Conservation (phyloP, 306 rosid genomes). For the Citrullus mucosospermus region DNA sequence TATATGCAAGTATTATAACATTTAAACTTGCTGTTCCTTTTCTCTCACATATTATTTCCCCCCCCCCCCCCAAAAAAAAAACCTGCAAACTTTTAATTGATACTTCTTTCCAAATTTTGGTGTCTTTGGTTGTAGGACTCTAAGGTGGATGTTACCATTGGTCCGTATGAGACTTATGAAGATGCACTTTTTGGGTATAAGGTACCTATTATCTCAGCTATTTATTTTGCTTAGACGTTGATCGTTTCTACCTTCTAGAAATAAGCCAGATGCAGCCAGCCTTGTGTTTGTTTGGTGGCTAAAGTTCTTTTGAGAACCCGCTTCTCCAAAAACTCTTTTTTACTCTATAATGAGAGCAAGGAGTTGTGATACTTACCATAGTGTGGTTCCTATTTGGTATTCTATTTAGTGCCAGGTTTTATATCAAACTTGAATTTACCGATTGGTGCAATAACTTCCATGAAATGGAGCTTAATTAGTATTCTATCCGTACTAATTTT, state of each 20-base stretch:
- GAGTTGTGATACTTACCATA: neutral
- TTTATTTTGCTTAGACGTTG: neutral
- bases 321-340: neutral
- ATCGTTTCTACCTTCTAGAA: neutral
- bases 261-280: neutral
- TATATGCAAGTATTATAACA: neutral
- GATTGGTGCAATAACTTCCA: neutral
- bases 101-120: neutral
- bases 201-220: slow-evolving; percentile 22
- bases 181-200: slow-evolving; percentile 83
- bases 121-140: slow-evolving; percentile 51
- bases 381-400: neutral
- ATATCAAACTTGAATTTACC: neutral
- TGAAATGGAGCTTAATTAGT: neutral
- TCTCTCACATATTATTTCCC: neutral
- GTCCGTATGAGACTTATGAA: slow-evolving; percentile 94
- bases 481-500: neutral
- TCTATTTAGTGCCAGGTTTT: neutral
- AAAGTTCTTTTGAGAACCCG: neutral
- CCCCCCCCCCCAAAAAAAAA: neutral
- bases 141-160: slow-evolving; percentile 77
- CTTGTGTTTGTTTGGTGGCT: neutral
- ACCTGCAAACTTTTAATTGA: neutral
- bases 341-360: neutral
- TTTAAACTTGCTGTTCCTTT: neutral